Evolutionary conservation across 305 asterid genomes (phyloP), one percentile per base, ranked within the genome.

Genomic region (Fraxinus latifolia): DNA sequence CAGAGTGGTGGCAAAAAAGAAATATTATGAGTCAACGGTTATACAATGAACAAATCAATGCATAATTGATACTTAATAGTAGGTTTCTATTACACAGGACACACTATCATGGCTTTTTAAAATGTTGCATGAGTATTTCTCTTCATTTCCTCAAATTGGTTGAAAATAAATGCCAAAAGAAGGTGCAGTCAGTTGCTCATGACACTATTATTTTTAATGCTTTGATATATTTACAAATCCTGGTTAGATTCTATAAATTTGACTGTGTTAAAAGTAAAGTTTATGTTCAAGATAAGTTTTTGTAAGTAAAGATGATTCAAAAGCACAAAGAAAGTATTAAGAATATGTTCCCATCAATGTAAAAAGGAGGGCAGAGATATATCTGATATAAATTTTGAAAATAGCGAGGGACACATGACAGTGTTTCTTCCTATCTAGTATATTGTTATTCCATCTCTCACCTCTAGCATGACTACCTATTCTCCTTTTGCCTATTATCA

Each of bases 391-490:
- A 65, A 62, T 36, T 62, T 73, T 73, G 60, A 23, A 50, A 55
- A 21, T 23, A 21, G 62, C 34, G 53, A 9, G 25, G 29, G 79
- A 44, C 53, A 31, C 39, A 55, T 15, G 27, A 73, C 42, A 23
- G 58, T 60, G 34, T 76, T 81, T 72, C 42, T 37, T 36, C 65
- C 39, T 67, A 68, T 70, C 74, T 37, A 74, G 72, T 21, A 74
- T 58, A 83, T 65, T 79, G 78, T 19, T 53, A 15, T 27, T 58
- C 70, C 81, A 78, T 55, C 42, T 37, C 74, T 79, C 82, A 80
- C 77, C 65, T 71, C 39, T 7, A 47, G 79, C 42, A 71, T 44
- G 70, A 62, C 60, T 44, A 68, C 44, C 12, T 47, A 17, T 34
- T 68, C 76, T 34, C 74, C 74, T 62, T 58, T 80, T 34, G 25